A percentile compares a stretch with the other conserved stretches of the same genome.
Conservation (phyloP, 495 filamentous ascomycete species). For the Aspergillus sclerotiicarbonarius region DNA sequence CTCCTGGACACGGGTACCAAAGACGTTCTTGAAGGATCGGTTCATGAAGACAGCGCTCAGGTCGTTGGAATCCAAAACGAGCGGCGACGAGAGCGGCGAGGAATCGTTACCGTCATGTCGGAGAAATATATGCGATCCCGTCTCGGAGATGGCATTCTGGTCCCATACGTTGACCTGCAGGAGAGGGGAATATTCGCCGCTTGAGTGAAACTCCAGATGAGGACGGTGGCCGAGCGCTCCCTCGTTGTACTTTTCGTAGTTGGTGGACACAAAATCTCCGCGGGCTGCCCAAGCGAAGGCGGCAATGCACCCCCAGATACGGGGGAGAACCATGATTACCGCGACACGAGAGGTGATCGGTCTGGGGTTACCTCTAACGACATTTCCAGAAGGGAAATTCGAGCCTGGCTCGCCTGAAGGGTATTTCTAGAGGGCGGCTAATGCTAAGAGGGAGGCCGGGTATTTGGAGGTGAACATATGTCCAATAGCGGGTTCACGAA, state of each 20-base stretch:
- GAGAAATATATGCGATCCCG: conserved; percentile 24
- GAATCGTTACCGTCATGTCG: conserved; percentile 23
- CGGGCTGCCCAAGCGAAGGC: neutral
- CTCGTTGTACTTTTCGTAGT: conserved; percentile 20
- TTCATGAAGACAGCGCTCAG: conserved; percentile 24
- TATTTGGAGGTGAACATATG: neutral
- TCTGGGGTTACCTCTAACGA: neutral
- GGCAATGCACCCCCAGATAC: conserved; percentile 11
- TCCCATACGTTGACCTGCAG: conserved; percentile 22
- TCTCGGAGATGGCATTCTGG: conserved; percentile 11
- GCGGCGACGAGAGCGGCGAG: conserved; percentile 20
- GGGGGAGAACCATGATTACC: neutral
- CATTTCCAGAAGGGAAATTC: neutral
- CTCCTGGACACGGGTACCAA: conserved; percentile 22
- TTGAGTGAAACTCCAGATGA: conserved; percentile 24
- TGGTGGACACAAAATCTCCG: conserved; percentile 18
- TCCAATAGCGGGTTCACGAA: neutral
- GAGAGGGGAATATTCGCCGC: conserved; percentile 20
- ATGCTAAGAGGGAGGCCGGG: neutral
- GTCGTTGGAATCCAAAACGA: conserved; percentile 19
- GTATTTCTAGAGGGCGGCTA: neutral
- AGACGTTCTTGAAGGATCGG: conserved; percentile 21
- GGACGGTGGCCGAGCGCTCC: conserved; percentile 21
- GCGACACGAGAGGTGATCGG: neutral
- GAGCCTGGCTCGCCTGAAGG: neutral